Conservation (phyloP, 352 stramenopile genomes). For the Globisporangium carolinianum region DNA sequence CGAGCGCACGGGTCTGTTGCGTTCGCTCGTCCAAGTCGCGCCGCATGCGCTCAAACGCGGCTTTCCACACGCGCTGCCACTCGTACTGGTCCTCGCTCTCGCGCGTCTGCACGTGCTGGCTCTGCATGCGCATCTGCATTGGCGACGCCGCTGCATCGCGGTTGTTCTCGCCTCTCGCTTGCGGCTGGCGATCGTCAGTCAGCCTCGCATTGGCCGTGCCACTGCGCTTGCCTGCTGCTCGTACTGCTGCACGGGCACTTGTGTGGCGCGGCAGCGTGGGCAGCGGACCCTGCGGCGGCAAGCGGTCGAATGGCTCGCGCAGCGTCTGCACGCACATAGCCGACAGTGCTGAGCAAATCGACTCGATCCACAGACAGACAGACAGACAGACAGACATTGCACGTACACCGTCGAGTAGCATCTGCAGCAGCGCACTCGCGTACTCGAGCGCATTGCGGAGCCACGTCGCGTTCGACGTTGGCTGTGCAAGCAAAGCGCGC, state of each 20-base stretch:
- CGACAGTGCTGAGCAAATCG: neutral
- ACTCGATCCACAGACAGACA: too few species aligned
- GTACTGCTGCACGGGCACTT: slow-evolving; percentile 16
- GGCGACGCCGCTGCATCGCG: neutral
- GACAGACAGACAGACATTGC: too few species aligned
- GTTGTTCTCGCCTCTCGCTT: neutral
- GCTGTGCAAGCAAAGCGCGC: slow-evolving; percentile 44
- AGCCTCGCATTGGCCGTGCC: neutral
- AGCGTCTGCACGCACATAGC: slow-evolving; percentile 20
- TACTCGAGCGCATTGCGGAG: slow-evolving; percentile 49
- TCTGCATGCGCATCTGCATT: slow-evolving; percentile 20
- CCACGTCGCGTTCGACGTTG: slow-evolving; percentile 47
- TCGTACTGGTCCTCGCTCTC: slow-evolving; percentile 63
- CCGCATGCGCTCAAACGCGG: slow-evolving; percentile 55
- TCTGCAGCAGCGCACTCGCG: slow-evolving; percentile 35
- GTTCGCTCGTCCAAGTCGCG: slow-evolving; percentile 26
- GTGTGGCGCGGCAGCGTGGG: slow-evolving; percentile 32
- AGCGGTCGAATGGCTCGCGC: slow-evolving; percentile 53
- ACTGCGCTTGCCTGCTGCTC: neutral
- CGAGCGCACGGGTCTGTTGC: slow-evolving; percentile 23
- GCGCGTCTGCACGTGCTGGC: slow-evolving; percentile 48
- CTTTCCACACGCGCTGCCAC: slow-evolving; percentile 67
- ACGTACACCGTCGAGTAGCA: slow-evolving; percentile 48
- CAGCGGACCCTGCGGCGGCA: slow-evolving; percentile 54
- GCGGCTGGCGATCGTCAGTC: too few species aligned